Conservation (phyloP, 306 rosid genomes). For the Rubus idaeus region DNA sequence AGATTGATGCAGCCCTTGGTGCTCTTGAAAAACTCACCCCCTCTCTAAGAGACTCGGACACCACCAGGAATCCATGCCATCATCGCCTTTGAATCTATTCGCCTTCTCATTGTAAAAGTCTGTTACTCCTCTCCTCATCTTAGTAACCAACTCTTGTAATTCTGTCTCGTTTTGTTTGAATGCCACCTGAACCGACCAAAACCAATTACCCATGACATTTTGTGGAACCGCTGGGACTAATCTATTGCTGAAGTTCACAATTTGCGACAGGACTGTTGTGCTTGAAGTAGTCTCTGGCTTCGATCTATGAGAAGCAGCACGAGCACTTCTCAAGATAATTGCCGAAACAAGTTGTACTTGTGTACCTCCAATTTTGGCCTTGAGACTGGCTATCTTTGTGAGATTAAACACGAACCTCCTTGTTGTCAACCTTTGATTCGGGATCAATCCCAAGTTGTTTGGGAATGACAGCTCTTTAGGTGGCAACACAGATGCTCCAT, state of each 20-base stretch:
- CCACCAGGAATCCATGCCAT: conserved; percentile 9
- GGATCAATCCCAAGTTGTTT: neutral
- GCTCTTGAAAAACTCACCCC: neutral
- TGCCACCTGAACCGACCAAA: neutral
- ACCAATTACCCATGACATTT: neutral
- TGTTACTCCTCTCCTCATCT: conserved; percentile 2
- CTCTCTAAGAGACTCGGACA: neutral
- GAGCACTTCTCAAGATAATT: neutral
- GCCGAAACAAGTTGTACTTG: neutral
- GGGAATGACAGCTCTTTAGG: neutral
- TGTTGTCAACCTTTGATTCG: neutral
- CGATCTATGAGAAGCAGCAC: neutral
- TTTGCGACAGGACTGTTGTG: neutral
- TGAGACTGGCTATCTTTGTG: neutral
- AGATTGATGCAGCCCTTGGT: neutral
- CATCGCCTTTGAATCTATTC: conserved; percentile 1
- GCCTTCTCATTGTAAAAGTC: conserved; percentile 2
- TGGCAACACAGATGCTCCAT: conserved; percentile 9
- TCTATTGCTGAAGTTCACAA: neutral
- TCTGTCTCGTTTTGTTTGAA: neutral
- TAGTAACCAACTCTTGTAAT: neutral
- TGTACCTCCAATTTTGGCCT: neutral
- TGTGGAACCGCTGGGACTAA: neutral
- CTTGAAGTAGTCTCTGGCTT: neutral
- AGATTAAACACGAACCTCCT: neutral